phyloP scores from a whole-genome alignment of 208 protist genomes.

The Ichthyophonus hoferi region DNA sequence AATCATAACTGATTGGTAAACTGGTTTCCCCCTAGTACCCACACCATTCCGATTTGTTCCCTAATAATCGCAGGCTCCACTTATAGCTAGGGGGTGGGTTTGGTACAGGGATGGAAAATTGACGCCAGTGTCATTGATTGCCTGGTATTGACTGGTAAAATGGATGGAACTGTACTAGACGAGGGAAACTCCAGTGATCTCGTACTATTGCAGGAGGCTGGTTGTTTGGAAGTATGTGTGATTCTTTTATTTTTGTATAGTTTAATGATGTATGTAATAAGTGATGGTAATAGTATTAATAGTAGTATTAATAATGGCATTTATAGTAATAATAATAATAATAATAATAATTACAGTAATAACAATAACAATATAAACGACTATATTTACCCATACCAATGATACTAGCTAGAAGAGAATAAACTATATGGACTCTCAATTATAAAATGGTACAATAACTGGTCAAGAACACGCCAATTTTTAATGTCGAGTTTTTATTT shows the following conservation, averaged over 20 bases:
- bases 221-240: background rate
- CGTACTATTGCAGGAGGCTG: background rate
- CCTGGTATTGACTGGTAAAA: background rate
- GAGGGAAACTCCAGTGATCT: background rate
- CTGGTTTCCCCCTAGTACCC: no score
- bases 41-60: no score
- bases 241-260: background rate
- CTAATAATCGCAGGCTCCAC: no score
- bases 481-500: no score
- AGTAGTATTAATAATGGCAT: background rate
- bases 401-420: background rate
- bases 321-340: background rate
- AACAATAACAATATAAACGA: background rate
- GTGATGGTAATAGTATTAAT: background rate
- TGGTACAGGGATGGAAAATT: background rate
- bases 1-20: no score
- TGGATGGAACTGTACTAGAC: background rate
- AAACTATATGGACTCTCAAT: no score
- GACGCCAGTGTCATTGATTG: background rate
- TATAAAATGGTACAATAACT: no score
- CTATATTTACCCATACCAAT: background rate
- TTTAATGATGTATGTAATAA: background rate
- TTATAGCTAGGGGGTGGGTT: no score
- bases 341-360: background rate
- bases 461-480: no score